Conservation (phyloP, 2,329 filamentous ascomycete genomes). For the Penicillium griseofulvum region DNA sequence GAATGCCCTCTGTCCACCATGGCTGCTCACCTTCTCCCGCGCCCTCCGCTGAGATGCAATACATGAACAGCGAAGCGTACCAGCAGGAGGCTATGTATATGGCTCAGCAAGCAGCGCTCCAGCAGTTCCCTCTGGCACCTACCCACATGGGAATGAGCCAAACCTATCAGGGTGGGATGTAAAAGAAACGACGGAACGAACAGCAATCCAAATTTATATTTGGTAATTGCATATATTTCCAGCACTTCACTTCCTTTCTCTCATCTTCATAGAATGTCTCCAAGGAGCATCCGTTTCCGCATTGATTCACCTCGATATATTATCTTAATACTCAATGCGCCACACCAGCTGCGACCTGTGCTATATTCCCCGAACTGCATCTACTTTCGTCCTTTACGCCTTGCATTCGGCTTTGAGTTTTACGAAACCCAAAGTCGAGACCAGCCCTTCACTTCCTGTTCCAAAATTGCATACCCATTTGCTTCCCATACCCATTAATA, state of each 20-base stretch:
- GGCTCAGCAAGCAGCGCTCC: conserved; percentile 28
- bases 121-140: conserved; percentile 30
- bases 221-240: conserved; percentile 23
- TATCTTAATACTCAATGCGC: conserved; percentile 16
- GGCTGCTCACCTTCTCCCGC: conserved; percentile 40
- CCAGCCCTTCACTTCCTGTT: conserved; percentile 24
- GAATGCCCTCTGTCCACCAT: conserved; percentile 24
- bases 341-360: conserved; percentile 14
- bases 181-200: conserved; percentile 13
- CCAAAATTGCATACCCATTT: conserved; percentile 38
- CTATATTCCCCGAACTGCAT: conserved; percentile 15
- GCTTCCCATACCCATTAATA: conserved; percentile 29
- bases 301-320: conserved; percentile 14
- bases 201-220: conserved; percentile 16
- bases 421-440: conserved; percentile 20
- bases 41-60: conserved; percentile 37
- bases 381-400: conserved; percentile 16
- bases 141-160: conserved; percentile 37
- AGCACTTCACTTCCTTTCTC: conserved; percentile 15
- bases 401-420: conserved; percentile 22
- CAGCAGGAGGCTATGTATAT: conserved; percentile 34
- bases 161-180: conserved; percentile 29
- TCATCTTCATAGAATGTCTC: conserved; percentile 14
- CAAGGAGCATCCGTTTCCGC: conserved; percentile 15
- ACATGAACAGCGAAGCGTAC: conserved; percentile 37